Evolutionary conservation across 169 alveolate species (phyloP), one percentile per base, ranked within the genome.

Genomic region (Plasmodium relictum): DNA sequence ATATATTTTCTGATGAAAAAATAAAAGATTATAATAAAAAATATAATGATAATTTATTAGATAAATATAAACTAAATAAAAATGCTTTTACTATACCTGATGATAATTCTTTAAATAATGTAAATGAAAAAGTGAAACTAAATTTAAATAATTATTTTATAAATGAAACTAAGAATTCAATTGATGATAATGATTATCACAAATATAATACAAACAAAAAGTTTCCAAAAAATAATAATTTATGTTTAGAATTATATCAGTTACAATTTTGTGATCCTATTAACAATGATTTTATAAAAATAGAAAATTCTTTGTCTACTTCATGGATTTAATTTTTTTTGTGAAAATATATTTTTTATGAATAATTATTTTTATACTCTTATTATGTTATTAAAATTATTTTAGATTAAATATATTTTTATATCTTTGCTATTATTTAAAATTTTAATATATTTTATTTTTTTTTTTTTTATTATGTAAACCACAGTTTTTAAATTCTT

Each of bases 161-260:
- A 86, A 18, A 69, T 26, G 72, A 69, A 50, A 5, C 12, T 7
- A 37, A 14, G 12, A 26, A 65, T 26, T 20, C 24, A n/a, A 37
- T 14, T 4, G 50, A 22, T 9, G 26, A 65, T n/a, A 20, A 48
- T 56, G 22, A 24, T 16, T 10, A 52, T 31, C 31, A 26, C 1
- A 56, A 70, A 41, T 16, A 22, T 12, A 56, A 12, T 48, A 65
- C 16, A 22, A 41, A 37, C 6, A 44, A 18, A 39, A 4, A 65
- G 16, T 45, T 10, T 20, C 65, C 9, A 48, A 24, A 18, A 0
- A 44, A 69, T 73, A 59, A 14, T 31, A 86, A 71, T 26, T 58
- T 86, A 8, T 86, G 92, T n/a, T 74, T 86, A 39, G 92, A 86
- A 52, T 52, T 86, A 59, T 86, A 70, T 42, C 87, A 86, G 41